These are phyloP conservation scores for Fragosphaeria purpurea DNA, from an alignment of 2,329 filamentous ascomycete species.

Conservation along the genomic window DNA sequence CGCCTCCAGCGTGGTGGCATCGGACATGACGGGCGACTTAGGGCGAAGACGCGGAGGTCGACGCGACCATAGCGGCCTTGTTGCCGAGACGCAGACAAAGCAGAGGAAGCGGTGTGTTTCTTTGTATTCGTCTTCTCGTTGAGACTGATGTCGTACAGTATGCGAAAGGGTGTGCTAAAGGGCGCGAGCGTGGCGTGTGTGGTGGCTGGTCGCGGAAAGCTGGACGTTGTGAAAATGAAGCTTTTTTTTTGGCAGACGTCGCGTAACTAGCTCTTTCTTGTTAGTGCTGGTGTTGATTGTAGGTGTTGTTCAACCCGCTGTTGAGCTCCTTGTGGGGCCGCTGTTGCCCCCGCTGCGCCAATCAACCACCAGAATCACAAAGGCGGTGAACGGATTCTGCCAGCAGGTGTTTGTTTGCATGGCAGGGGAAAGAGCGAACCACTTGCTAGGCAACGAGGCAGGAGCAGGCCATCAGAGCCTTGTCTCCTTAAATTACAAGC, in stretches of 20 bases:
- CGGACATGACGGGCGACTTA: slow-evolving; percentile 51
- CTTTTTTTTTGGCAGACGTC: slow-evolving; percentile 5
- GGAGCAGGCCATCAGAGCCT: too few relatives aligned
- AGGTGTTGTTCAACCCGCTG: slow-evolving; percentile 5
- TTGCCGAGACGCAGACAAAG: background rate
- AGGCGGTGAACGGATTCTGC: slow-evolving; percentile 13
- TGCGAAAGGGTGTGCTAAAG: too few relatives aligned
- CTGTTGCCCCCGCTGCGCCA: slow-evolving; percentile 1
- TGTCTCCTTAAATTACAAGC: too few relatives aligned
- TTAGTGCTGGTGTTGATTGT: slow-evolving; percentile 8
- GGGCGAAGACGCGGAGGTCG: slow-evolving; percentile 1
- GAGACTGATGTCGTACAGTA: too few relatives aligned
- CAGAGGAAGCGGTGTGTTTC: too few relatives aligned
- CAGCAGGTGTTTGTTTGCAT: slow-evolving; percentile 5
- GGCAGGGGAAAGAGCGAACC: slow-evolving; percentile 5
- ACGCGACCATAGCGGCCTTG: slow-evolving; percentile 10
- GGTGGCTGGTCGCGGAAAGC: slow-evolving; percentile 3
- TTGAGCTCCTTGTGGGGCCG: slow-evolving; percentile 9
- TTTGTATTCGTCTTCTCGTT: too few relatives aligned
- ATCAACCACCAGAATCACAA: background rate
- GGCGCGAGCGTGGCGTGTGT: background rate
- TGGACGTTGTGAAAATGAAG: background rate
- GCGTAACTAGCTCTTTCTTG: slow-evolving; percentile 6
- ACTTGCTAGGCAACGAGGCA: background rate
- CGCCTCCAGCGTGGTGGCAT: slow-evolving; percentile 61